Percentiles rank a stretch among this genome's conserved stretches.
Evolutionary conservation across 345 rosid genomes (phyloP).

Genomic region (Reutealis trisperma): DNA sequence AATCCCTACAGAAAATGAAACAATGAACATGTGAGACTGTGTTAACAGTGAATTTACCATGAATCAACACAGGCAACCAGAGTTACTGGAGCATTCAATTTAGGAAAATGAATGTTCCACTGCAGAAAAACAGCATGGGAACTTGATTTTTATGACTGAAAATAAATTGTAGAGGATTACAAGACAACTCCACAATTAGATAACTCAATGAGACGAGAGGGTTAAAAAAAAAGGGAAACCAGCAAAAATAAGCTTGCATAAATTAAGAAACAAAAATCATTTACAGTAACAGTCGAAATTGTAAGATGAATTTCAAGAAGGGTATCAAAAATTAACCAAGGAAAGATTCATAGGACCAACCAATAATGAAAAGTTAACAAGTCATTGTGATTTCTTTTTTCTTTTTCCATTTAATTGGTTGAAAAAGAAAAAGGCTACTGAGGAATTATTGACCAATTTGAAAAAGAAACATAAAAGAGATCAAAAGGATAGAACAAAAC

Average conservation of each 20-base stretch:
- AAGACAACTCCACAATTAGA: neutral
- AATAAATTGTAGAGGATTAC: neutral
- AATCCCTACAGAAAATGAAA: slow-evolving; percentile 32
- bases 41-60: neutral
- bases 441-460: too few relatives aligned
- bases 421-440: neutral
- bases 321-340: neutral
- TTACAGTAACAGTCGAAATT: neutral
- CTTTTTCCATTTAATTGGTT: neutral
- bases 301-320: neutral
- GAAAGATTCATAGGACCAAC: neutral
- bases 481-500: neutral
- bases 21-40: slow-evolving; percentile 20
- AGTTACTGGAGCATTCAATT: slow-evolving; percentile 5
- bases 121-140: neutral
- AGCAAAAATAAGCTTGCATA: neutral
- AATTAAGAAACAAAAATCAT: neutral
- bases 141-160: neutral
- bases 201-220: neutral
- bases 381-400: neutral
- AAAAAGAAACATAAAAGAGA: neutral
- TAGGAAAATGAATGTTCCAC: neutral
- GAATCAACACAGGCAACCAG: neutral
- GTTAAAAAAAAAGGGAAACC: too few relatives aligned
- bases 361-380: neutral